Conservation (phyloP, 768 basidiomycete species). For the Hypsizygus marmoreus region DNA sequence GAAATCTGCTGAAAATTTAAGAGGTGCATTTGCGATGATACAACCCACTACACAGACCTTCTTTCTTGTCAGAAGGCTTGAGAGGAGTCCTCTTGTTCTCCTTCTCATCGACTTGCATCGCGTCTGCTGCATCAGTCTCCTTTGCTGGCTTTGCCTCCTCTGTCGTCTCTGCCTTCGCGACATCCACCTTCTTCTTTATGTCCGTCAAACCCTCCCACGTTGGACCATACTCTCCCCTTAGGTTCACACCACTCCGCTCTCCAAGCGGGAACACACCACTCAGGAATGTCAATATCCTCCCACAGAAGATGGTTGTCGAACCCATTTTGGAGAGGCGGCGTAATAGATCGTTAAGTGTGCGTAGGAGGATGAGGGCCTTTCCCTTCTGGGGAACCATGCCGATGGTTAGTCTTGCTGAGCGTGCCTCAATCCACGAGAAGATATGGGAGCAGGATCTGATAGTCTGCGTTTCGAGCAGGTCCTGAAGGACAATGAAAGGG, state of each 20-base stretch:
- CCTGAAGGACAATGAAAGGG: conserved; percentile 74
- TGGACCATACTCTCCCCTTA: conserved; percentile 85
- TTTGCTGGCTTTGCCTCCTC: conserved; percentile 25
- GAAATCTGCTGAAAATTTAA: conserved; percentile 52
- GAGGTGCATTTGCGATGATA: neutral
- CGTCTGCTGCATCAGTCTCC: too few relatives aligned
- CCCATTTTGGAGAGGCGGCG: conserved; percentile 86
- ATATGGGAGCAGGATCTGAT: conserved; percentile 84
- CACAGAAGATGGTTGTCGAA: conserved; percentile 83
- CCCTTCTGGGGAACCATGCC: conserved; percentile 86
- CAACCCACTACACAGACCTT: conserved; percentile 43
- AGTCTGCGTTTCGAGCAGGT: conserved; percentile 84
- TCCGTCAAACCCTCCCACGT: conserved; percentile 69
- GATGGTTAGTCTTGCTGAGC: conserved; percentile 68
- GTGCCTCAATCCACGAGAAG: conserved; percentile 84
- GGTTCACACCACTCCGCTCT: conserved; percentile 89
- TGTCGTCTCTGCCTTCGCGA: conserved; percentile 23
- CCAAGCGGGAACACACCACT: conserved; percentile 85
- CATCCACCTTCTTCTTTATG: conserved; percentile 33
- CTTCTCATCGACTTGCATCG: conserved; percentile 63
- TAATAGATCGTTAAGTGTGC: conserved; percentile 85
- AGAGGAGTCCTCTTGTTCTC: conserved; percentile 35
- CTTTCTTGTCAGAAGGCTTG: conserved; percentile 52
- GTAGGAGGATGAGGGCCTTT: conserved; percentile 81
- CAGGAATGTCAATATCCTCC: conserved; percentile 85